Evolutionary conservation across 768 basidiomycete genomes (phyloP), one percentile per base, ranked within the genome.

Genomic region (Lentinula sp.): DNA sequence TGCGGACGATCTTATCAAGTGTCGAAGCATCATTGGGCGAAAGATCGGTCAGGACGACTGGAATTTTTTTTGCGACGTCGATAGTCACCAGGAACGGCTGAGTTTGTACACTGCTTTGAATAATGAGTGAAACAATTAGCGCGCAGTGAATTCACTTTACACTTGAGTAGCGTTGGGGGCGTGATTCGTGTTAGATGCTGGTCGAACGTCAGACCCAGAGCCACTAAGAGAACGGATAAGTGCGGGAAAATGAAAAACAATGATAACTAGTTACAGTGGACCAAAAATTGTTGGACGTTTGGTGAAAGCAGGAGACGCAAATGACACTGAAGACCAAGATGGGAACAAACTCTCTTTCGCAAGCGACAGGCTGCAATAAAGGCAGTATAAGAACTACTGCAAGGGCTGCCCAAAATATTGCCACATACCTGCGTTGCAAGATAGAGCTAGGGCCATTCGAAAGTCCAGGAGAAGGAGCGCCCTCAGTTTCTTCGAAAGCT

Each of bases 241-340:
- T 23, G 32, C 41, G 39, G 32, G 4, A 50, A 52, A 23, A 10
- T n/a, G 36, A 42, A 36, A 57, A 45, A 56, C 66, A 53, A 42
- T 48, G 54, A 61, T 62, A 61, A 58, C 59, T 41, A 75, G 85
- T 65, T 59, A 87, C 87, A 87, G 68, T 57, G 85, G 83, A 20
- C 85, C 86, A 65, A 88, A 88, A 32, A 88, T 88, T 0, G 86
- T 87, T n/a, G 81, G 76, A 41, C 73, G 73, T 61, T 74, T 81
- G 7, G 68, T 66, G 48, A 57, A 43, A 32, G 62, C 51, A 58
- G 68, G 54, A 16, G 65, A 46, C 10, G 64, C 61, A 37, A 52
- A 37, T 36, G 63, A 45, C 7, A 42, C 28, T 56, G 63, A 52
- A 36, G 67, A 62, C 36, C 67, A 65, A 6, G 67, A 65, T 9